These are phyloP conservation scores for Pleochaeta shiraiana DNA, from an alignment of 2,329 filamentous ascomycete species.

Conservation along the genomic window DNA sequence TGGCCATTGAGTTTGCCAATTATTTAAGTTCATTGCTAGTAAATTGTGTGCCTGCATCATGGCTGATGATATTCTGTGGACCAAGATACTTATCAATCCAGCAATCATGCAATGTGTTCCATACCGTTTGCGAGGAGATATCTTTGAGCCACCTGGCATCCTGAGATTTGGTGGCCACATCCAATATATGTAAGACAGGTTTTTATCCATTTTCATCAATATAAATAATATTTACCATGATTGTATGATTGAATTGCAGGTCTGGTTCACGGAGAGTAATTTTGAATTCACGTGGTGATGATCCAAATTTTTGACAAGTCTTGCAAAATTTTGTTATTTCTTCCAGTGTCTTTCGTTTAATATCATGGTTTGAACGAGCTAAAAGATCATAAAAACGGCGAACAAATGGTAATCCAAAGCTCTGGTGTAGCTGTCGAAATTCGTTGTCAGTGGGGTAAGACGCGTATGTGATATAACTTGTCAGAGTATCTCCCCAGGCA, in stretches of 20 bases:
- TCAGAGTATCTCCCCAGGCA: not conserved
- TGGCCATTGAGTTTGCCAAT: not conserved
- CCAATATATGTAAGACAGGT: slow-evolving; percentile 3
- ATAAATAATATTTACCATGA: slow-evolving; percentile 5
- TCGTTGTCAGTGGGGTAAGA: not conserved
- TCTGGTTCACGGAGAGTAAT: not conserved
- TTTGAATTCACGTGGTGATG: not conserved
- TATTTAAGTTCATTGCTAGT: slow-evolving; percentile 6
- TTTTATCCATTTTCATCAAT: slow-evolving; percentile 3
- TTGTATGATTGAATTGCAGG: slow-evolving; percentile 4
- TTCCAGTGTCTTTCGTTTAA: not conserved
- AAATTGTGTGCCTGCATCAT: slow-evolving; percentile 6
- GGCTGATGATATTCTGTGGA: slow-evolving; percentile 1
- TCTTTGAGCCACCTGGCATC: slow-evolving; percentile 4
- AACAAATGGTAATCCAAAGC: not conserved
- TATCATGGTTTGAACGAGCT: not conserved
- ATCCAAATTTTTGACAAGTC: not conserved
- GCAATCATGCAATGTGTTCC: slow-evolving; percentile 2
- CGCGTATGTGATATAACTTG: not conserved
- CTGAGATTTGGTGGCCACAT: slow-evolving; percentile 5
- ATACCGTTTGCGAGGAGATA: not conserved
- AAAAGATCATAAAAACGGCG: not conserved
- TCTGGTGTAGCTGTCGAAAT: not conserved
- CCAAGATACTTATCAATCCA: slow-evolving; percentile 7
- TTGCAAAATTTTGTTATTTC: not conserved